Conservation (phyloP, 2,329 filamentous ascomycete genomes). For the Tolypocladium guangdongense region DNA sequence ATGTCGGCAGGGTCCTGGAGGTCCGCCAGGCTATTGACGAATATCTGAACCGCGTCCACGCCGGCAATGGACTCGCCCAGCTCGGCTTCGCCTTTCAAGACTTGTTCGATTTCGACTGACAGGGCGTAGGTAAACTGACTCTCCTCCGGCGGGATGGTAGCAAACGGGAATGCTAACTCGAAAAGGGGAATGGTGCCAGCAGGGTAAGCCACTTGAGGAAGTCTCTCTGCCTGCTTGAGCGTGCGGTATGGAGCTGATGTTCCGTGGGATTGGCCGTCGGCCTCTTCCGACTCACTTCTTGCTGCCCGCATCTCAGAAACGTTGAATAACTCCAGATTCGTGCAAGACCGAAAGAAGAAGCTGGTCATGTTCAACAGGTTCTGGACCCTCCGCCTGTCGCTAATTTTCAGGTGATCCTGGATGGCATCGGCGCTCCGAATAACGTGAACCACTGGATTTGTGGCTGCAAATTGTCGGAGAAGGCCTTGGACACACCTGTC, state of each 20-base stretch:
- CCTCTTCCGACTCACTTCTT: neutral
- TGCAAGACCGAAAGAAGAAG: slow-evolving; percentile 51
- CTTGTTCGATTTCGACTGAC: slow-evolving; percentile 44
- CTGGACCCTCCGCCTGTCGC: slow-evolving; percentile 42
- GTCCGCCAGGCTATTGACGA: slow-evolving; percentile 30
- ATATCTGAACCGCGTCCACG: slow-evolving; percentile 55
- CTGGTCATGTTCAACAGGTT: slow-evolving; percentile 47
- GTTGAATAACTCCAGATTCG: slow-evolving; percentile 70
- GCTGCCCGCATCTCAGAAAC: slow-evolving; percentile 43
- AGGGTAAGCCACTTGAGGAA: slow-evolving; percentile 54
- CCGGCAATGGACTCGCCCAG: slow-evolving; percentile 56
- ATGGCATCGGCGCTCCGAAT: slow-evolving; percentile 55
- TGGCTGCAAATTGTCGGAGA: slow-evolving; percentile 49
- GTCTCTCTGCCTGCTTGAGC: slow-evolving; percentile 56
- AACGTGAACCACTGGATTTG: slow-evolving; percentile 61
- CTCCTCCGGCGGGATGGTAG: slow-evolving; percentile 47
- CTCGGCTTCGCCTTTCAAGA: slow-evolving; percentile 43
- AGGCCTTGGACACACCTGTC: slow-evolving; percentile 50
- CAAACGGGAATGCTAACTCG: slow-evolving; percentile 55
- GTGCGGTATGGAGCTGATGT: slow-evolving; percentile 50
- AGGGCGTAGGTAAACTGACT: slow-evolving; percentile 58
- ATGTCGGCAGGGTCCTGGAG: slow-evolving; percentile 8
- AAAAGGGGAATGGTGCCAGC: slow-evolving; percentile 43
- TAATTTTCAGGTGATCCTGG: slow-evolving; percentile 48
- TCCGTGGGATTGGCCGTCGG: slow-evolving; percentile 5